These are phyloP conservation scores for Amborella trichopoda DNA, from an alignment of 164 flowering plant genomes.

Conservation along the genomic window DNA sequence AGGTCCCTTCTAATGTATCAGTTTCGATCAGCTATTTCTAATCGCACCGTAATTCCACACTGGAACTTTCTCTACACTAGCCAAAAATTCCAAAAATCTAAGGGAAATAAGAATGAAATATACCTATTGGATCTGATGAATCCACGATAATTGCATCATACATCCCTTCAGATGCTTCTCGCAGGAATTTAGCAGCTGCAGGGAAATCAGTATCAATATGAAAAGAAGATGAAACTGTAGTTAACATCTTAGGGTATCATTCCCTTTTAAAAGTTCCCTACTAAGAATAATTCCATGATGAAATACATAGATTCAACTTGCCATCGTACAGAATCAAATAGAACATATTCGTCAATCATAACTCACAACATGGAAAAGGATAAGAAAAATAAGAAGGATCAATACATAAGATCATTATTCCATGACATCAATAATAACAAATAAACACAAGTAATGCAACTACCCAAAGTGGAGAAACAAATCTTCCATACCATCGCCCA, in stretches of 20 bases:
- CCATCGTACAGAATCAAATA: background rate
- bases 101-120: too few species aligned
- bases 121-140: slow-evolving; percentile 99
- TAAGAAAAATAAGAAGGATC: background rate
- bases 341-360: background rate
- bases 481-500: slow-evolving; percentile 77
- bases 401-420: background rate
- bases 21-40: too few species aligned
- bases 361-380: background rate
- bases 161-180: slow-evolving; percentile 47
- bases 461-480: background rate
- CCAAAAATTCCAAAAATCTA: too few species aligned
- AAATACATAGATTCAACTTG: background rate
- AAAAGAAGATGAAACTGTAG: background rate
- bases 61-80: too few species aligned
- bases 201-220: slow-evolving; percentile 9
- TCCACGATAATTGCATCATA: slow-evolving; percentile 97
- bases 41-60: too few species aligned
- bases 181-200: slow-evolving; percentile 72
- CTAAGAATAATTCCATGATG: background rate
- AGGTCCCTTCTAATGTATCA: too few species aligned
- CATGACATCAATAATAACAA: background rate
- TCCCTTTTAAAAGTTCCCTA: too few species aligned
- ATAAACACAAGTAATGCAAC: background rate
- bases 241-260: too few species aligned